phyloP scores from a whole-genome alignment of 495 filamentous ascomycete genomes.

The Parmelia sp. region DNA sequence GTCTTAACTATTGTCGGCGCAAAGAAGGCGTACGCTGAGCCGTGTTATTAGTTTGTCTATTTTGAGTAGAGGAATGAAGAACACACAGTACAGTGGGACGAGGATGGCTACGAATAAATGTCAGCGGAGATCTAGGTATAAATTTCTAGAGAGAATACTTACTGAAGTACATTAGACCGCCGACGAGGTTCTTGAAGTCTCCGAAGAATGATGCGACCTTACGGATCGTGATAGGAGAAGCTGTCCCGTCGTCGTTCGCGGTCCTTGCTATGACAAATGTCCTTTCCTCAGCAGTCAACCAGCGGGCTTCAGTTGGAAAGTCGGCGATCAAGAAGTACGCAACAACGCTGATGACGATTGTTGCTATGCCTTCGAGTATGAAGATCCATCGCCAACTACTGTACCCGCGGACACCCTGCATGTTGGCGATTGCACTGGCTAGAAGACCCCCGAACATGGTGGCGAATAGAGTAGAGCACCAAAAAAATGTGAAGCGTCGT shows the following conservation, averaged over 20 bases:
- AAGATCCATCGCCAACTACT: slow-evolving; percentile 51
- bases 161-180: slow-evolving; percentile 30
- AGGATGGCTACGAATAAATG: slow-evolving; percentile 10
- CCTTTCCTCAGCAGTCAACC: slow-evolving; percentile 25
- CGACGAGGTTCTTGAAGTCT: slow-evolving; percentile 27
- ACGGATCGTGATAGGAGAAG: slow-evolving; percentile 10
- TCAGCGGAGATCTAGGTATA: background rate
- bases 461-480: slow-evolving; percentile 27
- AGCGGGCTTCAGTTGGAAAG: slow-evolving; percentile 31
- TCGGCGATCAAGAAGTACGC: slow-evolving; percentile 33
- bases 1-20: slow-evolving; percentile 38
- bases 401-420: slow-evolving; percentile 60
- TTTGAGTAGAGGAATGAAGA: background rate
- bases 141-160: background rate
- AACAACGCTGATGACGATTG: slow-evolving; percentile 24
- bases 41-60: background rate
- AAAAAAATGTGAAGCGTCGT: slow-evolving; percentile 34
- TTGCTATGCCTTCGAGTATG: slow-evolving; percentile 27
- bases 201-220: slow-evolving; percentile 18
- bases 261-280: slow-evolving; percentile 20
- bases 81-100: slow-evolving; percentile 25
- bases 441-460: slow-evolving; percentile 36
- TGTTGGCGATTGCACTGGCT: slow-evolving; percentile 35
- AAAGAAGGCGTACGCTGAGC: slow-evolving; percentile 28
- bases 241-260: slow-evolving; percentile 7